Conservation (phyloP, 2,329 filamentous ascomycete species). For the Drechslera avenae region DNA sequence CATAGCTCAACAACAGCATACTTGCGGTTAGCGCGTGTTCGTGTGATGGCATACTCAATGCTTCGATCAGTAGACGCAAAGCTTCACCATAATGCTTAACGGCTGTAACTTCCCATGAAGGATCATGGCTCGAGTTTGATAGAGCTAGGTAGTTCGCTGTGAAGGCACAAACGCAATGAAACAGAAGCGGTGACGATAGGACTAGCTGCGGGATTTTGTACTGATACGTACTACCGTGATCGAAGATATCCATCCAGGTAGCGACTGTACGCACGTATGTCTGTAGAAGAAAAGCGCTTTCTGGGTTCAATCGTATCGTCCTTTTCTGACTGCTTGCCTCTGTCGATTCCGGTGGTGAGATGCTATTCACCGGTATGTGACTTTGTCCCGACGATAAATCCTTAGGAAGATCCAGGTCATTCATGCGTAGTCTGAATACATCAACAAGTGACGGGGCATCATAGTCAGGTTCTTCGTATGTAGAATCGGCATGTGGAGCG, state of each 20-base stretch:
- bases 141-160: slow-evolving; percentile 43
- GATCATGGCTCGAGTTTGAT: slow-evolving; percentile 27
- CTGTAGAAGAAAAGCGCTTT: slow-evolving; percentile 41
- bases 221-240: slow-evolving; percentile 39
- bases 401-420: slow-evolving; percentile 26
- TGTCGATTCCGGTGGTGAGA: slow-evolving; percentile 17
- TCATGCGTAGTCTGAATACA: slow-evolving; percentile 33
- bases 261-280: slow-evolving; percentile 42
- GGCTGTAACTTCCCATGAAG: slow-evolving; percentile 39
- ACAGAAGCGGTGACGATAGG: slow-evolving; percentile 38
- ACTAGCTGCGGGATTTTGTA: slow-evolving; percentile 34
- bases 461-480: slow-evolving; percentile 4
- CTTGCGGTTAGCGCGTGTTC: slow-evolving; percentile 41
- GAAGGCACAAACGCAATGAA: slow-evolving; percentile 44
- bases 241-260: slow-evolving; percentile 45
- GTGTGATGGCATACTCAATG: slow-evolving; percentile 31
- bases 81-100: slow-evolving; percentile 39
- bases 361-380: slow-evolving; percentile 13
- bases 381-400: slow-evolving; percentile 16
- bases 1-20: slow-evolving; percentile 44
- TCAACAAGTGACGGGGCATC: slow-evolving; percentile 21
- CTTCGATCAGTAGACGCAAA: slow-evolving; percentile 37
- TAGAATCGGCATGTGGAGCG: slow-evolving; percentile 1
- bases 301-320: slow-evolving; percentile 28
- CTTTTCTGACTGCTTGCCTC: slow-evolving; percentile 4